Evolutionary conservation across 164 flowering plant species (phyloP).

Genomic region (Pachysandra terminalis): DNA sequence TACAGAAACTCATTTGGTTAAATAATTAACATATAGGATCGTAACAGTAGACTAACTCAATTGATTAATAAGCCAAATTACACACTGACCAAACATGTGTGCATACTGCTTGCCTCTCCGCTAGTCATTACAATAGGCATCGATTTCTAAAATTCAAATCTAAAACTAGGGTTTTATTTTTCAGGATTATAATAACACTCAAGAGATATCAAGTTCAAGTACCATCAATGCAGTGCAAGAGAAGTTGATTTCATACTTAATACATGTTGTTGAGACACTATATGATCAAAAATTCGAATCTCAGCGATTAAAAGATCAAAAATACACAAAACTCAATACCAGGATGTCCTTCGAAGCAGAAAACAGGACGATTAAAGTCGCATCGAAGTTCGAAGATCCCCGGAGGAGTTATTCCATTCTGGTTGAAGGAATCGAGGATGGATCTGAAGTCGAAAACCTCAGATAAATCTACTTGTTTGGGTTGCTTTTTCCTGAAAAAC

Average conservation of each 20-base stretch:
- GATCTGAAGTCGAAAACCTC: constrained; percentile 77
- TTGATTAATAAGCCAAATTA: too few species aligned
- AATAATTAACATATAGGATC: too few species aligned
- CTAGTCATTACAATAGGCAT: neutral
- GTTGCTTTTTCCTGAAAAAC: constrained; percentile 41
- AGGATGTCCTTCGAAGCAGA: constrained; percentile 64
- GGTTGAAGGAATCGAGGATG: constrained; percentile 35
- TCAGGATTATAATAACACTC: neutral
- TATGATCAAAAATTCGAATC: neutral
- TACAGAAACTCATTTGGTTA: too few species aligned
- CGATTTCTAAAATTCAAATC: neutral
- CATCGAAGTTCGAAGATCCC: constrained; percentile 34
- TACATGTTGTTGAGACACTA: neutral
- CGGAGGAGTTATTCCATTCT: constrained; percentile 39
- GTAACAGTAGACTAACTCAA: too few species aligned
- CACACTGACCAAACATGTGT: too few species aligned
- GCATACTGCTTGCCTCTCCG: too few species aligned
- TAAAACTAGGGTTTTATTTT: neutral
- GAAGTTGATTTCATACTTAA: too few species aligned
- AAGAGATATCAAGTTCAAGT: neutral
- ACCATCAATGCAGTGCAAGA: neutral
- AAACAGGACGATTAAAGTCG: constrained; percentile 48
- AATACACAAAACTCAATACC: constrained; percentile 36
- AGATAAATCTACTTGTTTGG: constrained; percentile 64
- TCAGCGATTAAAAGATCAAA: neutral